A percentile compares a stretch with the other conserved stretches of the same genome.
Conservation (phyloP, 257 asterid genomes). For the Lavandula angustifolia region DNA sequence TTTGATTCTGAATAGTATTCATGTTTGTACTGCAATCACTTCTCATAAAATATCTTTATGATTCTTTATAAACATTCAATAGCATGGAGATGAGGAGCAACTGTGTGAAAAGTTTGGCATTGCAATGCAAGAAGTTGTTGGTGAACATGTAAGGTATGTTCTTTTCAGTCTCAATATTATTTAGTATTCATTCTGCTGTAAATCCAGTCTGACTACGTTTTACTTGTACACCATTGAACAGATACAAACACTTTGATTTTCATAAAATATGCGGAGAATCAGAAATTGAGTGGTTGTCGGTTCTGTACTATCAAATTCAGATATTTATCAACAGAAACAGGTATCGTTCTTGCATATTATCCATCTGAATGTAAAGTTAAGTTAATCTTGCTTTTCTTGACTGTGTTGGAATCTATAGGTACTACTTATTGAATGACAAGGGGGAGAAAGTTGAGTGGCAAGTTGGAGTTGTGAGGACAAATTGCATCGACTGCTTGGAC, state of each 20-base stretch:
- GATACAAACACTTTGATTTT: slow-evolving; percentile 94
- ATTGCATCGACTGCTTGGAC: slow-evolving; percentile 94
- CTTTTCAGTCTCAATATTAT: slow-evolving; percentile 12
- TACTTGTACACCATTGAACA: slow-evolving; percentile 40
- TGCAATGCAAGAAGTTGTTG: slow-evolving; percentile 60
- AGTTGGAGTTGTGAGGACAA: slow-evolving; percentile 85
- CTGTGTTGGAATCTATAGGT: slow-evolving; percentile 48
- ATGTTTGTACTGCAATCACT: neutral
- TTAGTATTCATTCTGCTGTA: neutral
- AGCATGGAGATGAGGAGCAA: slow-evolving; percentile 92
- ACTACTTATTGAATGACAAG: slow-evolving; percentile 72
- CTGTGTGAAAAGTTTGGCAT: slow-evolving; percentile 60
- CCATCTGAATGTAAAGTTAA: neutral
- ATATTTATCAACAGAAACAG: slow-evolving; percentile 71
- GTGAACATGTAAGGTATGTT: slow-evolving; percentile 71
- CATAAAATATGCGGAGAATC: slow-evolving; percentile 89
- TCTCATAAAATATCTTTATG: neutral
- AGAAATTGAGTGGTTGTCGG: slow-evolving; percentile 79
- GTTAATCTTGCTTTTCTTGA: too few relatives aligned
- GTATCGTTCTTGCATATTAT: slow-evolving; percentile 32
- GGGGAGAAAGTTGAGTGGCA: slow-evolving; percentile 81
- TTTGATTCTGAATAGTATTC: neutral
- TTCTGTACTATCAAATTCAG: slow-evolving; percentile 77
- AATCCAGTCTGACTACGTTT: slow-evolving; percentile 31
- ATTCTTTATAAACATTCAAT: slow-evolving; percentile 28